Base-by-base conservation (phyloP, 495 filamentous ascomycete genomes). In the Xylaria sp. region DNA sequence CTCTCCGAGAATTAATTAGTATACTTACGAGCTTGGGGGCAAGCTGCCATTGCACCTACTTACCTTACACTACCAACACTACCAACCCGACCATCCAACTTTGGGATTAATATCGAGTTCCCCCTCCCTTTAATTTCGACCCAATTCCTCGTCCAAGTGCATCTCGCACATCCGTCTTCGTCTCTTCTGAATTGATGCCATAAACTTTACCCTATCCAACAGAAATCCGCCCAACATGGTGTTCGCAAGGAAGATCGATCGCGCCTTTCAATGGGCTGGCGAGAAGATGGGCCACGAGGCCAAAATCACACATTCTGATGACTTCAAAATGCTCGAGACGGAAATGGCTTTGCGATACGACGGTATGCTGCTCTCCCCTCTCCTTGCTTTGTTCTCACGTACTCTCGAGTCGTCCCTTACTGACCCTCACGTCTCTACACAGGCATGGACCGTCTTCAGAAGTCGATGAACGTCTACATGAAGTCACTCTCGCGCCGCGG, bases 261-360 rank as follows among this genome's bases (percentile, higher is more conserved):
- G 97, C 71, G 90, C 98, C 84, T 97, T 96, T 86, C 96, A 99
- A 91, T 99, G 95, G 95, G 94, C 94, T 14, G 93, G 93, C 67
- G 96, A 99, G 85, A 91, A 94, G 82, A 98, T 99, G 94, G 96
- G 96, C 74, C 90, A 90, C 61, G 96, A 98, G 82, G 88, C 89
- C 77, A 97, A 95, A 83, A 98, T 95, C 15, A 90, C 84, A 77
- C 89, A 93, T 63, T 92, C 94, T 0, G 94, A 99, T 63, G 92
- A 98, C 72, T 98, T 99, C 88, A 97, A 94, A 83, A 88, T 90
- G 67, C 82, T 98, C 77, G 95, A 99, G 80, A 88, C 89, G 57
- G 97, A 99, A 81, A 98, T 99, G 97, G 87, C 87, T 55, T 86
- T 98, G 72, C 88, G 96, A 57, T 91, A 97, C 76, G 93, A 98